Conservation (phyloP, 306 rosid species). For the Vigna nakashimae region DNA sequence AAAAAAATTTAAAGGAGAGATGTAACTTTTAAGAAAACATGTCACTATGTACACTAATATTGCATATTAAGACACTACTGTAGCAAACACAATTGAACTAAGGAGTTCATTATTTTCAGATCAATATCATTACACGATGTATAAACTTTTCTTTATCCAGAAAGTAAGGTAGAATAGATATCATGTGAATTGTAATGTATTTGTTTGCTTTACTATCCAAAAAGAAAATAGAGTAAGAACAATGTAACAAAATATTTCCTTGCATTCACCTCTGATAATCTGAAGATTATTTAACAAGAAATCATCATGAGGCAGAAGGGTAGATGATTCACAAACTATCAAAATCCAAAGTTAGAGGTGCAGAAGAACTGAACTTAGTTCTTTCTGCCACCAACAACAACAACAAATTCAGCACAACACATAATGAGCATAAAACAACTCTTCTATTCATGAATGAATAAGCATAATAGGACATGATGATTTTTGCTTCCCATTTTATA, state of each 20-base stretch:
- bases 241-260: no score
- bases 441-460: background rate
- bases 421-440: background rate
- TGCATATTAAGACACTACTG: background rate
- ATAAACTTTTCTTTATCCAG: background rate
- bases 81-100: slow-evolving; percentile 1
- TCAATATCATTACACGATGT: background rate
- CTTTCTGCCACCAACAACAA: no score
- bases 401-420: background rate
- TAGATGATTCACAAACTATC: background rate
- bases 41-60: background rate
- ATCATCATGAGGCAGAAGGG: background rate
- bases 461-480: background rate
- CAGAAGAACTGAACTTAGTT: no score
- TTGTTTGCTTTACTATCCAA: background rate
- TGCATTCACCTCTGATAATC: background rate
- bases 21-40: slow-evolving; percentile 15
- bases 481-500: slow-evolving; percentile 13
- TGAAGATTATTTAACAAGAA: slow-evolving; percentile 7
- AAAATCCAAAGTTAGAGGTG: background rate
- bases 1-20: background rate
- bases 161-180: background rate
- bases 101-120: background rate
- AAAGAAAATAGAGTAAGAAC: background rate
- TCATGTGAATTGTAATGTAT: background rate